Conservation (phyloP, 805 yeast genomes). For the Yamadazyma paraphyllophila region DNA sequence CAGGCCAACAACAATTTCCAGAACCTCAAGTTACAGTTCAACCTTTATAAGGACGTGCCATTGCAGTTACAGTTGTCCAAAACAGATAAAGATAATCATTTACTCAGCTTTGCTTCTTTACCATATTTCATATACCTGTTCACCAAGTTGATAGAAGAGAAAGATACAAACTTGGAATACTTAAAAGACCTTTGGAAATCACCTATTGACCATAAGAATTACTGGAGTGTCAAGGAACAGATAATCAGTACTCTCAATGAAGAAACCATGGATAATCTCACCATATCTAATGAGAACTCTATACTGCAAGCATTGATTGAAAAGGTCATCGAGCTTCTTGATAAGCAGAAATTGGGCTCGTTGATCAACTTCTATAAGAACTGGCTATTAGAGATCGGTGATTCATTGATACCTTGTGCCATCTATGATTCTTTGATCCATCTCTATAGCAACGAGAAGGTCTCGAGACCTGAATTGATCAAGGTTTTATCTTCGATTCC, state of each 20-base stretch:
- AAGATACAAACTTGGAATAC: slow-evolving; percentile 1
- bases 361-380: slow-evolving; percentile 33
- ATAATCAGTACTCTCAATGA: slow-evolving; percentile 22
- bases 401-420: slow-evolving; percentile 42
- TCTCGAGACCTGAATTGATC: slow-evolving; percentile 18
- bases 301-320: slow-evolving; percentile 24
- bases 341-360: slow-evolving; percentile 2
- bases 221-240: slow-evolving; percentile 36
- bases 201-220: slow-evolving; percentile 30
- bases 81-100: slow-evolving; percentile 11
- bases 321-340: slow-evolving; percentile 15
- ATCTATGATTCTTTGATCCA: slow-evolving; percentile 28
- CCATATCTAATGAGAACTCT: slow-evolving; percentile 17
- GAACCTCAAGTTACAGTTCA: slow-evolving; percentile 36
- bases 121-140: slow-evolving; percentile 30
- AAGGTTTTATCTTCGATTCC: slow-evolving; percentile 33
- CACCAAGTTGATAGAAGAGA: slow-evolving; percentile 19
- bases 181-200: slow-evolving; percentile 22
- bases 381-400: slow-evolving; percentile 42
- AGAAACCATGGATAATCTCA: slow-evolving; percentile 9
- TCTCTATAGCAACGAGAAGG: slow-evolving; percentile 12
- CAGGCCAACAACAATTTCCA: slow-evolving; percentile 35
- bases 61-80: slow-evolving; percentile 27
- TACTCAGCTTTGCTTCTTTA: slow-evolving; percentile 28
- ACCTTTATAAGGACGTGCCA: slow-evolving; percentile 40